Evolutionary conservation across 495 filamentous ascomycete genomes (phyloP).

Genomic region (Pyrenopolyporus hunteri): DNA sequence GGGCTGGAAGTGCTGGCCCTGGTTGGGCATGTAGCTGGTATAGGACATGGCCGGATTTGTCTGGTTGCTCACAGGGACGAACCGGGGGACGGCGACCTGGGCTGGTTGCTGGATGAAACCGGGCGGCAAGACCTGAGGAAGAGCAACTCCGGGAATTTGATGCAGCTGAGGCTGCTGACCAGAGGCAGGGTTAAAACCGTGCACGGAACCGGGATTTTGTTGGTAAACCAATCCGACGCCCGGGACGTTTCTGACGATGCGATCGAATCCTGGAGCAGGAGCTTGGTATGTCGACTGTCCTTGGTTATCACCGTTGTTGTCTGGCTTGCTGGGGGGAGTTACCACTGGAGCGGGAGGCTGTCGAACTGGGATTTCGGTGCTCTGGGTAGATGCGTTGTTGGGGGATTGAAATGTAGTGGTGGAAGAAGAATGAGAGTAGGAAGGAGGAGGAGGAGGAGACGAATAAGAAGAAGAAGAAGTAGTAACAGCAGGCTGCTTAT

Average conservation of each 20-base stretch:
- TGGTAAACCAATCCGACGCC: constrained; percentile 29
- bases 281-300: constrained; percentile 7
- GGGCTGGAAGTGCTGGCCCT: constrained; percentile 52
- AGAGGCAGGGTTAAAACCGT: constrained; percentile 20
- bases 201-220: not conserved
- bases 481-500: not conserved
- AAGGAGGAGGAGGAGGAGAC: not conserved
- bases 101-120: constrained; percentile 15
- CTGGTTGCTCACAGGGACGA: constrained; percentile 4
- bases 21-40: constrained; percentile 30
- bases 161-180: constrained; percentile 9
- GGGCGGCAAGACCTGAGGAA: constrained; percentile 14
- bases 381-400: not conserved
- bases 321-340: not conserved
- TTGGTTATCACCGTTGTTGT: not conserved
- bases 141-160: constrained; percentile 9
- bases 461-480: not conserved
- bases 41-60: constrained; percentile 18
- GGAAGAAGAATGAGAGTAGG: not conserved
- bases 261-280: constrained; percentile 22
- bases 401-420: not conserved
- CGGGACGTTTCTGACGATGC: constrained; percentile 38
- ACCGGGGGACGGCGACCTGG: constrained; percentile 1
- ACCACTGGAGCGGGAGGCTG: not conserved
- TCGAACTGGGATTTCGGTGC: constrained; percentile 1